Evolutionary conservation across 768 basidiomycete genomes (phyloP), one percentile per base, ranked within the genome.

Genomic region (Rubroboletus satanas): DNA sequence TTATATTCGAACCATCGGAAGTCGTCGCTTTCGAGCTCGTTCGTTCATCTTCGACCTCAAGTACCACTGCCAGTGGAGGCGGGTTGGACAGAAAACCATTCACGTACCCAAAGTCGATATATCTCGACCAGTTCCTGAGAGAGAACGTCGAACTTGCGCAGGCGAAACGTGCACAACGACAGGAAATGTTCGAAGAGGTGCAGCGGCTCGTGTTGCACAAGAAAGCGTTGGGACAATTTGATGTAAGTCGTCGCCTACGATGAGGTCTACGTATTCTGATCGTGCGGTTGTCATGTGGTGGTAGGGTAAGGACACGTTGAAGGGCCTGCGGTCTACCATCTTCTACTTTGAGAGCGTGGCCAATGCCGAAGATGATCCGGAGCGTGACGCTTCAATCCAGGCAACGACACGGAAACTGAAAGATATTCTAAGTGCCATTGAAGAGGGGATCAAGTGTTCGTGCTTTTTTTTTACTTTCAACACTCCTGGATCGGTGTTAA

Each of bases 271-370:
- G 33, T 8, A 17, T 45, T 50, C 44, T 59, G 33, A 52, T 39
- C 15, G 23, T 17, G 0, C 38, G 11, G 17, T 23, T 9, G 54
- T 46, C 32, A 18, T 36, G 23, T 26, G 57, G 52, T 26, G 53
- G 7, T 55, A 91, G 88, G 77, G 79, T 45, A 74, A 79, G 60
- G 87, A 92, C 62, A 77, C 82, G 1, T 62, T 90, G 32, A 78
- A 80, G 36, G 81, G 85, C 59, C 66, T 92, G 39, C 77, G 78
- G 9, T 78, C 83, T 4, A 72, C 83, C 1, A 75, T 90, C 32
- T 73, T 87, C 54, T 93, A 91, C 63, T 90, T 83, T 64, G 86
- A 90, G 66, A 72, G 83, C 49, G 74, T 91, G 15, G 85, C 85
- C 2, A 67, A 79, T 33, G 64, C 74, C 38, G 73, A 71, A 18